Conservation (phyloP, 306 rosid genomes). For the Ziziphus jujuba region DNA sequence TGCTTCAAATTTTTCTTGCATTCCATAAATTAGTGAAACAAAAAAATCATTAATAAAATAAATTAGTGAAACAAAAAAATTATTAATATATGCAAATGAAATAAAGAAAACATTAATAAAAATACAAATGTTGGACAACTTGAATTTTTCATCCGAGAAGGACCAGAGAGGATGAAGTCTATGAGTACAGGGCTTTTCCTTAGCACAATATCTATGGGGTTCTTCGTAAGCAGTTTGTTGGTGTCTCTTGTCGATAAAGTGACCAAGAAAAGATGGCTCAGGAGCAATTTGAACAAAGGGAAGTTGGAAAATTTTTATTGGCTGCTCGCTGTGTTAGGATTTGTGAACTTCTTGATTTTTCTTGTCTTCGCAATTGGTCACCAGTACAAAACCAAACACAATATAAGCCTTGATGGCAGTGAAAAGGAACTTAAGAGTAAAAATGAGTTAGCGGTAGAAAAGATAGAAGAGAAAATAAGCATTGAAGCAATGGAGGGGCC, state of each 20-base stretch:
- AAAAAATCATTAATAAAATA: no score
- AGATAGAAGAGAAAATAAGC: constrained; percentile 29
- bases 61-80: no score
- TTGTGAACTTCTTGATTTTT: constrained; percentile 57
- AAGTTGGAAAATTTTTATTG: constrained; percentile 72
- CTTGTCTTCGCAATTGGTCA: constrained; percentile 65
- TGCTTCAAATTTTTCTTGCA: no score
- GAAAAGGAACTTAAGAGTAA: constrained; percentile 52
- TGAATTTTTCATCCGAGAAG: constrained; percentile 93
- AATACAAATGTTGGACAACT: constrained; percentile 98
- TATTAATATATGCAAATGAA: no score
- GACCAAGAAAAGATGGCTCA: constrained; percentile 66
- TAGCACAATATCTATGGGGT: constrained; percentile 87
- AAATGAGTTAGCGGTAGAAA: constrained; percentile 36
- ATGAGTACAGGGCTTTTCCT: constrained; percentile 94
- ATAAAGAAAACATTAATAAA: no score
- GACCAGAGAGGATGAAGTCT: constrained; percentile 95
- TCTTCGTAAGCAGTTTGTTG: constrained; percentile 74
- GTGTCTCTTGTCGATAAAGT: constrained; percentile 69
- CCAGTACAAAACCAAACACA: constrained; percentile 64
- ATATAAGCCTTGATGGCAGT: constrained; percentile 17
- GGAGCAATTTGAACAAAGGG: constrained; percentile 63
- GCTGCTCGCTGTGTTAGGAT: constrained; percentile 70
- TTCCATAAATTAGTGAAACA: no score
- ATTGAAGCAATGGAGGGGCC: constrained; percentile 52